Conservation (phyloP, 148 eudicot species). For the Fallopia convolvulus region DNA sequence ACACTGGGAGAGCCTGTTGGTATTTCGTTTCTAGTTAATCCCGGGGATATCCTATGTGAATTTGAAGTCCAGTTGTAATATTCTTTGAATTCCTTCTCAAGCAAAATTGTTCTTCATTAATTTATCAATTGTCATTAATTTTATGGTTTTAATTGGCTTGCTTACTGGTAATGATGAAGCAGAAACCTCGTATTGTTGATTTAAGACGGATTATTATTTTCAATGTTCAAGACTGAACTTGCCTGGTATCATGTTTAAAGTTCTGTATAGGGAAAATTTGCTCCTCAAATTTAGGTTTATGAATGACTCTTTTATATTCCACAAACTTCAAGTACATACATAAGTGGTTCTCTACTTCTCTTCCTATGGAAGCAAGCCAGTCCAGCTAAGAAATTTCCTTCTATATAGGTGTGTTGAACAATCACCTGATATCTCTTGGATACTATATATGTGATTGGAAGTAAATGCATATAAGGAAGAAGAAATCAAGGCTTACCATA, state of each 20-base stretch:
- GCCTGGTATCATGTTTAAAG: no score
- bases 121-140: not conserved
- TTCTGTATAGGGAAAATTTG: no score
- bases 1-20: not conserved
- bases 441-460: not conserved
- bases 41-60: not conserved
- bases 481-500: not conserved
- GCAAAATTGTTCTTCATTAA: not conserved
- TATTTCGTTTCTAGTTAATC: not conserved
- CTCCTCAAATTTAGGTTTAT: no score
- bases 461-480: not conserved
- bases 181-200: no score
- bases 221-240: not conserved
- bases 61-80: conserved; percentile 1
- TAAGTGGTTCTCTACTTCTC: no score
- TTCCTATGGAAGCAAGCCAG: no score
- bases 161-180: not conserved
- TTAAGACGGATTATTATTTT: not conserved
- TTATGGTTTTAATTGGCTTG: not conserved
- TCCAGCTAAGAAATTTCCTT: no score
- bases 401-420: no score
- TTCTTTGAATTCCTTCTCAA: conserved; percentile 6
- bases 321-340: no score
- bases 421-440: not conserved
- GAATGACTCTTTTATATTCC: no score